Evolutionary conservation across 1,139 yeast genomes (phyloP).

Genomic region (Geotrichum klebahnii): DNA sequence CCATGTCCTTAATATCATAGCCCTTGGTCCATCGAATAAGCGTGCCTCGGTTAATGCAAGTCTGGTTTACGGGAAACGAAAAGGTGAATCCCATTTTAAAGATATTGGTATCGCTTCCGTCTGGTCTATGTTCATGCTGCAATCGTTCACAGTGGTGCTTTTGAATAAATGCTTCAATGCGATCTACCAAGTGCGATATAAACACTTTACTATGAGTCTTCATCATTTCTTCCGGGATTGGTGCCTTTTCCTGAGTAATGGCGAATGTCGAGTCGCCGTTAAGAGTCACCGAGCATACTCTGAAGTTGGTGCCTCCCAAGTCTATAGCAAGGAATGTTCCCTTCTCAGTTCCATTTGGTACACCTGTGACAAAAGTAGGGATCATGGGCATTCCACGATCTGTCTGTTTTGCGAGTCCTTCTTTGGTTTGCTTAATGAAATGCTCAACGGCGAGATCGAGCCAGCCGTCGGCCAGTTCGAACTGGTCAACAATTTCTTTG

Average conservation of each 20-base stretch:
- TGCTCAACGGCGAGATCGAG: conserved; percentile 58
- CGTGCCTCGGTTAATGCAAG: conserved; percentile 69
- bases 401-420: conserved; percentile 52
- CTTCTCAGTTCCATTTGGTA: conserved; percentile 76
- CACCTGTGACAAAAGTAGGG: conserved; percentile 73
- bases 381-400: conserved; percentile 74
- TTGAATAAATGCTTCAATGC: conserved; percentile 57
- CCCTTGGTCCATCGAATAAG: conserved; percentile 95
- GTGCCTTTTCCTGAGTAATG: conserved; percentile 65
- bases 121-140: no score
- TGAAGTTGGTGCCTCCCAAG: conserved; percentile 82
- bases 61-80: conserved; percentile 86
- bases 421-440: conserved; percentile 45
- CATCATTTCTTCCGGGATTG: conserved; percentile 72
- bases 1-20: conserved; percentile 75
- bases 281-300: conserved; percentile 79
- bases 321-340: conserved; percentile 81
- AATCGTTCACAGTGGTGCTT: conserved; percentile 49
- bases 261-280: conserved; percentile 76
- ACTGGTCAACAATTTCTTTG: conserved; percentile 49
- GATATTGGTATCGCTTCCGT: conserved; percentile 28
- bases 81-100: conserved; percentile 87
- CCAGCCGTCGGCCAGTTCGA: conserved; percentile 50
- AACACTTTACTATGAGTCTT: conserved; percentile 53
- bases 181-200: conserved; percentile 68